Base-by-base conservation (phyloP, 306 rosid species). In the Ceratonia siliqua region DNA sequence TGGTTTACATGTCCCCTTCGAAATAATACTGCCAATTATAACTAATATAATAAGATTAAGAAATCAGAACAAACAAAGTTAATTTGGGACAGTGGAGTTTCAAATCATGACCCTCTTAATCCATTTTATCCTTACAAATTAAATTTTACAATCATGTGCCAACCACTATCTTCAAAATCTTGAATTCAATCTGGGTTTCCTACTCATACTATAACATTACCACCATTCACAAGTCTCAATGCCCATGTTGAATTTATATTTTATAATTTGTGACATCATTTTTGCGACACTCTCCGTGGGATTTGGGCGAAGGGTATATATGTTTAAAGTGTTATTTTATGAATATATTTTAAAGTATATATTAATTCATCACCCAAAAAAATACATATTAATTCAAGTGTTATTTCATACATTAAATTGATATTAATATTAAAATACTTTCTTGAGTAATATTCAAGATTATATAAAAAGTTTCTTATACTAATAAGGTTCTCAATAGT, bases 1-100 rank as follows among this genome's bases (percentile, higher is more conserved):
- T 85, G 87, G 91, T 85, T 87, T 79, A 79, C 79, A 57, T 77
- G 86, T 82, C 91, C 79, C 82, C 82, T 61, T 82, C 85, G 59
- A 62, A 81, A 79, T 74, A 85, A 79, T 81, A 74, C 70, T 73
- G 59, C 61, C 85, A 87, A 82, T 82, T 82, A 84, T 86, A 55
- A 65, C 82, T 66, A 45, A 72, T 57, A 76, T 79, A 66, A 79
- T 83, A 77, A 64, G 85, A 89, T 82, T 82, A 82, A 85, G 87
- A 86, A 82, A 82, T 74, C 17, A 85, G 78, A 89, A 83, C 89
- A 82, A 81, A 76, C 58, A 64, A 38, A 81, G 67, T 61, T 62
- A n/a, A n/a, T n/a, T 75, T 15, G 69, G 25, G 67, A 73, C 56
- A 81, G 85, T 83, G 91, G 81, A 76, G 55, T 71, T 78, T 36